Conservation (phyloP, 2,329 filamentous ascomycete genomes). For the Neocatenulostroma microsporum region DNA sequence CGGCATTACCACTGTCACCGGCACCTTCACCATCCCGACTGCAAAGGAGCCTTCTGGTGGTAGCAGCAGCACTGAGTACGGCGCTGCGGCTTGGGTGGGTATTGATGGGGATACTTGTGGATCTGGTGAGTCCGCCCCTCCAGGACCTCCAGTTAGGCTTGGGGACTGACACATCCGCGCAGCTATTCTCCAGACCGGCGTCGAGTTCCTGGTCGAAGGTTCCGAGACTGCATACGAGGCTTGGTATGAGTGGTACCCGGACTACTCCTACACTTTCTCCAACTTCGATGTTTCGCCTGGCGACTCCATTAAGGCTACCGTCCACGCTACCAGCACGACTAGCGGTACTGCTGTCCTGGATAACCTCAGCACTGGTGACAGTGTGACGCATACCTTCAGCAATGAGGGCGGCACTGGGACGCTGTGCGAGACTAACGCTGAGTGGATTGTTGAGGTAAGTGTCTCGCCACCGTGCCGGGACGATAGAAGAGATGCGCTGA, state of each 20-base stretch:
- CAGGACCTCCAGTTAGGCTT: neutral
- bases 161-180: neutral
- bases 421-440: slow-evolving; percentile 52
- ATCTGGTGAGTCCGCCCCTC: slow-evolving; percentile 10
- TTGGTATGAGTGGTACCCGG: slow-evolving; percentile 57
- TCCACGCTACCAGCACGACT: slow-evolving; percentile 35
- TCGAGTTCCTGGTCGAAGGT: slow-evolving; percentile 48
- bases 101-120: slow-evolving; percentile 54
- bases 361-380: slow-evolving; percentile 47
- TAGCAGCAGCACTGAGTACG: slow-evolving; percentile 32
- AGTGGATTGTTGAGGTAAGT: slow-evolving; percentile 55
- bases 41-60: slow-evolving; percentile 37
- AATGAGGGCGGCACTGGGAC: slow-evolving; percentile 28
- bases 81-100: slow-evolving; percentile 52
- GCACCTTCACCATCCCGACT: slow-evolving; percentile 47
- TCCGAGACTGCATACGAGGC: slow-evolving; percentile 42
- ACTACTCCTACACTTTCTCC: slow-evolving; percentile 48
- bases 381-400: slow-evolving; percentile 45
- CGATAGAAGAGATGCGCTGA: no score
- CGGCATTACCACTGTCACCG: slow-evolving; percentile 47
- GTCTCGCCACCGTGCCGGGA: no score
- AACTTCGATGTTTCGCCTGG: slow-evolving; percentile 40
- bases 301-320: slow-evolving; percentile 38
- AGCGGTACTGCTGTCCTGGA: slow-evolving; percentile 41
- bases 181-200: slow-evolving; percentile 48